Evolutionary conservation across 2,329 filamentous ascomycete genomes (phyloP).

Genomic region (Trichophyton mentagrophytes): DNA sequence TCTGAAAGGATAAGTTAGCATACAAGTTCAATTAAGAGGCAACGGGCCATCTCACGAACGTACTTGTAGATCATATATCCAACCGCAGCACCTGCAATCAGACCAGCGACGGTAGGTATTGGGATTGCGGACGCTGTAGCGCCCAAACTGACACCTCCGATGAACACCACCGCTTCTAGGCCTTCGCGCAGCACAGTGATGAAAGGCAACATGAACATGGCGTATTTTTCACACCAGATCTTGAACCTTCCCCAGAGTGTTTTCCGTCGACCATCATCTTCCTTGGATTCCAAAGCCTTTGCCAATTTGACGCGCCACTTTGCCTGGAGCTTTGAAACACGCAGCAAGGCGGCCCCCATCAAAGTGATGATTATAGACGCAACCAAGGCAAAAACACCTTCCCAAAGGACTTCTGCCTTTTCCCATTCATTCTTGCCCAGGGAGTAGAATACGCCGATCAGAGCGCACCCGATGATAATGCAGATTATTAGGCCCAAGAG

Average conservation of each 20-base stretch:
- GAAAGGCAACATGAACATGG: constrained; percentile 9
- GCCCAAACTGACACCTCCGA: constrained; percentile 8
- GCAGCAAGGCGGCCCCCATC: constrained; percentile 9
- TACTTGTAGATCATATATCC: constrained; percentile 10
- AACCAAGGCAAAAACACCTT: constrained; percentile 9
- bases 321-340: constrained; percentile 8
- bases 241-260: constrained; percentile 4
- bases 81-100: constrained; percentile 6
- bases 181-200: constrained; percentile 9
- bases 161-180: constrained; percentile 9
- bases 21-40: background rate
- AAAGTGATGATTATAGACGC: constrained; percentile 9
- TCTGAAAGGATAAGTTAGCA: background rate
- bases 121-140: constrained; percentile 7
- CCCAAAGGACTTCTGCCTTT: constrained; percentile 10
- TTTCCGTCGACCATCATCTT: background rate
- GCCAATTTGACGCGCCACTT: constrained; percentile 8
- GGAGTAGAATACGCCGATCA: constrained; percentile 10
- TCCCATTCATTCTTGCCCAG: constrained; percentile 8
- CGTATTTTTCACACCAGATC: constrained; percentile 9
- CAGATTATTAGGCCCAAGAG: constrained; percentile 7
- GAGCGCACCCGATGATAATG: constrained; percentile 6
- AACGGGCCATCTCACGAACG: background rate
- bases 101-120: constrained; percentile 7
- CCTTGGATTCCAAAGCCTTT: constrained; percentile 5